Percentiles rank a stretch among this genome's conserved stretches.
Evolutionary conservation across 163 green algal genomes (phyloP).

Genomic region (Chlorella variabilis): DNA sequence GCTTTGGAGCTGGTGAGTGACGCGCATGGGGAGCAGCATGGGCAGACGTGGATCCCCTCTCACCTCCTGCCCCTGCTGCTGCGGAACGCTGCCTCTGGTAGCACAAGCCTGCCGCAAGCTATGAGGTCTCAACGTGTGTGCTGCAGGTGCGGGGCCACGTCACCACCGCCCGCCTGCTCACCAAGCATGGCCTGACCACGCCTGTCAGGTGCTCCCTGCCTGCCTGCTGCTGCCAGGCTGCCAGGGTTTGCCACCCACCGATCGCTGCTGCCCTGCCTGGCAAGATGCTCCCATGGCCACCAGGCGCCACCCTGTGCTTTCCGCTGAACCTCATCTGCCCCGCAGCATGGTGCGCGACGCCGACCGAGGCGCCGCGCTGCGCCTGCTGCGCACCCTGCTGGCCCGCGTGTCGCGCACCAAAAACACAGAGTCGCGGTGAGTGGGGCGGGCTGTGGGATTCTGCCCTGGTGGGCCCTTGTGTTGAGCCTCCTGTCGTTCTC

Average conservation of each 20-base stretch:
- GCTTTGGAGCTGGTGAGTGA: background rate
- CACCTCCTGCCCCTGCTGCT: no score
- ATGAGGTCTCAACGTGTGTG: no score
- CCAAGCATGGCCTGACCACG: constrained; percentile 38
- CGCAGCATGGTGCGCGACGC: constrained; percentile 22
- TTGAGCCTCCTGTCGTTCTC: no score
- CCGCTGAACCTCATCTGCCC: background rate
- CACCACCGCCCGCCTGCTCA: constrained; percentile 31
- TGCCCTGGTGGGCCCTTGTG: no score
- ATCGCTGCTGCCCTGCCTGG: background rate
- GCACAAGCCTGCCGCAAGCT: no score
- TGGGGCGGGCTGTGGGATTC: no score
- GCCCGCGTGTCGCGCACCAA: constrained; percentile 40
- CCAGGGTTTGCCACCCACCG: no score
- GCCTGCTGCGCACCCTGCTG: constrained; percentile 46
- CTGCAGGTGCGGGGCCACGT: constrained; percentile 32
- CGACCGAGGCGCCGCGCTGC: constrained; percentile 7
- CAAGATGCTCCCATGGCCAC: no score
- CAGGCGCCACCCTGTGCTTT: background rate
- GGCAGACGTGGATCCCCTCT: no score
- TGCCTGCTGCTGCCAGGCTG: background rate
- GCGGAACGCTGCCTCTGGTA: no score
- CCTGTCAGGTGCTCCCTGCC: background rate
- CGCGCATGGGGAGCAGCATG: no score
- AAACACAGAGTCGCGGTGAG: constrained; percentile 16